Conservation (phyloP, 2,329 filamentous ascomycete species). For the Ilyonectria destructans region DNA sequence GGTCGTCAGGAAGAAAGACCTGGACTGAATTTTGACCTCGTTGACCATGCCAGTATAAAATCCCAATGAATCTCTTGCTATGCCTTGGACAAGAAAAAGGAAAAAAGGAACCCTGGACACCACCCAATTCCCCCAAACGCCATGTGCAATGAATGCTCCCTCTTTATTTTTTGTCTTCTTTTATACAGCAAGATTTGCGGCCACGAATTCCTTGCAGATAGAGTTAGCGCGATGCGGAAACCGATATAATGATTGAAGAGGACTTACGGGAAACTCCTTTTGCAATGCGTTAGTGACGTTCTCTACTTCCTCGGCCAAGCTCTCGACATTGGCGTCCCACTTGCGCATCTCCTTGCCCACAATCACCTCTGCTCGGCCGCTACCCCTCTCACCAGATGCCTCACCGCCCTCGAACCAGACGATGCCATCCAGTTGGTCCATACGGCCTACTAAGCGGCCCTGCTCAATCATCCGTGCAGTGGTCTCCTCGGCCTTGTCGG, state of each 20-base stretch:
- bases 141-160: conserved; percentile 41
- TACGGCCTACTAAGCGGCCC: conserved; percentile 87
- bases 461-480: conserved; percentile 98
- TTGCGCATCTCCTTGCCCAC: conserved; percentile 82
- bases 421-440: conserved; percentile 92
- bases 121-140: conserved; percentile 43
- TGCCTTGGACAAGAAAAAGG: conserved; percentile 31
- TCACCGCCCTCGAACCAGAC: conserved; percentile 89
- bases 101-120: conserved; percentile 34
- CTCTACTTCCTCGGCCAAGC: conserved; percentile 91
- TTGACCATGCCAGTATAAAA: conserved; percentile 39
- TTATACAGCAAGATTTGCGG: conserved; percentile 64
- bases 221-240: conserved; percentile 26
- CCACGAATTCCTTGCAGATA: conserved; percentile 68
- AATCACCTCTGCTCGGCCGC: conserved; percentile 74
- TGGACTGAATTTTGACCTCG: conserved; percentile 58
- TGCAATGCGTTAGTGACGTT: conserved; percentile 87
- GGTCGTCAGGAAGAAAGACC: conserved; percentile 67
- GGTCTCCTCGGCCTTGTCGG: conserved; percentile 89
- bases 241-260: background rate
- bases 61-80: conserved; percentile 37
- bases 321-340: conserved; percentile 93
- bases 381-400: conserved; percentile 78
- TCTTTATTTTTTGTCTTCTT: conserved; percentile 28
- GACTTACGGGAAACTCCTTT: conserved; percentile 80